Base-by-base conservation (phyloP, 2,329 filamentous ascomycete species). In the Iodosphaeria phyllophila region DNA sequence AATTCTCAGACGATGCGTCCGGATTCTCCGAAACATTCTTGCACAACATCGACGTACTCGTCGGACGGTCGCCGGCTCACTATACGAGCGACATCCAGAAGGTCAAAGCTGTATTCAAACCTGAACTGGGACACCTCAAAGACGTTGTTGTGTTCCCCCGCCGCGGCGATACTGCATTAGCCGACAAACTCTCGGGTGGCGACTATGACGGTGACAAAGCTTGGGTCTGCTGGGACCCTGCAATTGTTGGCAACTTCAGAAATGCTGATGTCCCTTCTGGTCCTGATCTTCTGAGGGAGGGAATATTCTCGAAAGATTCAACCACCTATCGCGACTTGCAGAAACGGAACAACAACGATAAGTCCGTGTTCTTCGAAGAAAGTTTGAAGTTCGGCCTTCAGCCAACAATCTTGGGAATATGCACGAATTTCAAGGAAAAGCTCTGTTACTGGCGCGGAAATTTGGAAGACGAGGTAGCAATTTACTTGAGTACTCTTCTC, bases 141-240 rank as follows among this genome's bases (percentile, higher is more conserved):
- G 75, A 93, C 36, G 71, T 92, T 2, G 58, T 89, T 9, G 61
- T 93, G 0, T 93, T 95, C 35, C 58, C 78, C 0, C 56, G 54
- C 0, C 64, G 60, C 30, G 76, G 76, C 0, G 41, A 58, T 14
- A 51, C 48, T 1, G 65, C 77, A 0, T 55, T 83, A 0, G 79
- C 77, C 0, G 63, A 68, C 6, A 71, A 73, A 36, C 52, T 86
- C 0, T 79, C 76, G 2, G 79, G 79, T 0, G 79, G 79, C 0
- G 79, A 86, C 38, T 86, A 83, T 32, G 78, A 86, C 34, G 79
- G 79, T 0, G 79, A 89, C 32, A 60, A 53, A n/a, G 66, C 76
- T 4, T 84, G 76, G 75, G 49, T 80, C 0, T 80, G 74, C 37
- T 86, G 74, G 74, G 75, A 84, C 15, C 50, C 55, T 0, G 46